Conservation (phyloP, 768 basidiomycete species). For the Mycena alexandri region DNA sequence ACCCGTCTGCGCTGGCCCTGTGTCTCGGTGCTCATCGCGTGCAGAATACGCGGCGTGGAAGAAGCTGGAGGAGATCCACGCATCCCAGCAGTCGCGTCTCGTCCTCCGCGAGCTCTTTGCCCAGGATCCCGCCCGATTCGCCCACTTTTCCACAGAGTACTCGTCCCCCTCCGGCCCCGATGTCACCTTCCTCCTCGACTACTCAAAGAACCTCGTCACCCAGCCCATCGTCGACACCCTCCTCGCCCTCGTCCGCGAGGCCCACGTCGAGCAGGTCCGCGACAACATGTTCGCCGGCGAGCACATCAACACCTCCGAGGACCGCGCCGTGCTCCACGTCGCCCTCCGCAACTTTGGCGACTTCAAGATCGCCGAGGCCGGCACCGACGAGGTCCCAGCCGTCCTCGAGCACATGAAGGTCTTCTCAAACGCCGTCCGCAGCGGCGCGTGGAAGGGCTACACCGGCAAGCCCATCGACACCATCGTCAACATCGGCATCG, state of each 20-base stretch:
- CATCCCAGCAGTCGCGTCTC: conserved; percentile 77
- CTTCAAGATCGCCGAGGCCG: conserved; percentile 84
- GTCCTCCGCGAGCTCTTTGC: conserved; percentile 94
- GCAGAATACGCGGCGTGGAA: conserved; percentile 92
- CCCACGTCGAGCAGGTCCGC: conserved; percentile 84
- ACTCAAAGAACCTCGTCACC: conserved; percentile 96
- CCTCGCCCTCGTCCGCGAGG: conserved; percentile 86
- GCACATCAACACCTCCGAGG: conserved; percentile 99
- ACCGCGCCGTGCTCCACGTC: conserved; percentile 95
- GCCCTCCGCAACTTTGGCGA: conserved; percentile 87
- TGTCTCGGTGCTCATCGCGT: neutral
- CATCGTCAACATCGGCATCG: conserved; percentile 99
- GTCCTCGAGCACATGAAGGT: conserved; percentile 93
- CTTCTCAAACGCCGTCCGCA: conserved; percentile 88
- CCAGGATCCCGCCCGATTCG: conserved; percentile 88
- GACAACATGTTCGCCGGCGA: conserved; percentile 96
- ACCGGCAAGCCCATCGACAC: conserved; percentile 95
- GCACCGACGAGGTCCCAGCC: conserved; percentile 82
- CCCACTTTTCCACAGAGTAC: conserved; percentile 86
- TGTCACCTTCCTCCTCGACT: conserved; percentile 92
- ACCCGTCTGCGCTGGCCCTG: conserved; percentile 10
- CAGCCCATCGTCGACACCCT: conserved; percentile 84
- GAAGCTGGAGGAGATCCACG: conserved; percentile 88
- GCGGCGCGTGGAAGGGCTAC: conserved; percentile 95
- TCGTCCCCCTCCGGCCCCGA: conserved; percentile 71